These are phyloP conservation scores for Sclerotinia spermophila DNA, from an alignment of 2,329 filamentous ascomycete species.

Conservation along the genomic window DNA sequence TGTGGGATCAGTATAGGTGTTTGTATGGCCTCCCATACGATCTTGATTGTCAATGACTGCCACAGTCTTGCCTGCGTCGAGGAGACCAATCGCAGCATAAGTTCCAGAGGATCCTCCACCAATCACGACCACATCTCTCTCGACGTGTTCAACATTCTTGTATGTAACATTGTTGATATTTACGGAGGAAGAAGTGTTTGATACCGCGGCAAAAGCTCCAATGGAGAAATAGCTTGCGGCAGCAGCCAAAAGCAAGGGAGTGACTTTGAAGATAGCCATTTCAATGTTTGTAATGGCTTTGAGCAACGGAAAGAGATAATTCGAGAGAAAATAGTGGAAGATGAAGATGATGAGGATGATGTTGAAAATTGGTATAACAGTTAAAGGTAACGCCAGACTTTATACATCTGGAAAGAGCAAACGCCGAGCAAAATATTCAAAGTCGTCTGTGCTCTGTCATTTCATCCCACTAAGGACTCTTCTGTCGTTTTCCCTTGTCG, in stretches of 20 bases:
- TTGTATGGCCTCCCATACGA: constrained; percentile 33
- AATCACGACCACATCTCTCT: constrained; percentile 37
- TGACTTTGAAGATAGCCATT: background rate
- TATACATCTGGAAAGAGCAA: background rate
- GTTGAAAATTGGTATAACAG: background rate
- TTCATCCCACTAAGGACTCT: background rate
- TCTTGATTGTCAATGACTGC: constrained; percentile 39
- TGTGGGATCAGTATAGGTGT: constrained; percentile 35
- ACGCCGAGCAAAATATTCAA: background rate
- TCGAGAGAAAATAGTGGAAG: background rate
- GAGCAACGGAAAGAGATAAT: background rate
- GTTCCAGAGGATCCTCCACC: constrained; percentile 40
- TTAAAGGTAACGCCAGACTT: background rate
- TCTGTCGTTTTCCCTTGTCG: background rate
- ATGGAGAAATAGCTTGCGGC: background rate
- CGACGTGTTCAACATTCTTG: background rate
- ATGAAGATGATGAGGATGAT: background rate
- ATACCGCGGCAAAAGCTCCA: background rate
- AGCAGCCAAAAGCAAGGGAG: background rate
- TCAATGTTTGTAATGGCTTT: background rate
- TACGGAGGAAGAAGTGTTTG: background rate
- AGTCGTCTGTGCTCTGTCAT: background rate
- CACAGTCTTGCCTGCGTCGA: constrained; percentile 36
- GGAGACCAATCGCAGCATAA: constrained; percentile 38
- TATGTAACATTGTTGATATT: background rate